A percentile compares a stretch with the other conserved stretches of the same genome.
Conservation (phyloP, 192 early-diverging fungal species). For the Phycomyces blakesleeanus region DNA sequence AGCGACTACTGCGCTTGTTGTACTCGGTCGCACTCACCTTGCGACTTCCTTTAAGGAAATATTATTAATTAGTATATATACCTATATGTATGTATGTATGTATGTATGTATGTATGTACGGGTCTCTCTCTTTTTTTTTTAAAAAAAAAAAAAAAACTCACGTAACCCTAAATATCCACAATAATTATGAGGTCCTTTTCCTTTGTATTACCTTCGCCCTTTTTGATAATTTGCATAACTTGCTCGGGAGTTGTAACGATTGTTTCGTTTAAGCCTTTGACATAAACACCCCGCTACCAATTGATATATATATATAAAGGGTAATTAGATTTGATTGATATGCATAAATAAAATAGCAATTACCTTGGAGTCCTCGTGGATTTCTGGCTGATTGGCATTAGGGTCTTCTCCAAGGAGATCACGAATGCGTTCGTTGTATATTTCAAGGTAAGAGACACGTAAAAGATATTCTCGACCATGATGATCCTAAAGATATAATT, state of each 20-base stretch:
- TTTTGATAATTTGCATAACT: constrained; percentile 71
- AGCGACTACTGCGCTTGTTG: constrained; percentile 88
- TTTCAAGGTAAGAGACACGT: constrained; percentile 94
- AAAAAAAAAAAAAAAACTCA: no score
- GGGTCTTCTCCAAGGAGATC: constrained; percentile 84
- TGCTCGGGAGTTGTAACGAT: constrained; percentile 67
- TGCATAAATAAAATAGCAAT: background rate
- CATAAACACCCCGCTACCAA: constrained; percentile 76
- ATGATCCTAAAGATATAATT: constrained; percentile 2
- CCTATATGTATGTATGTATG: no score
- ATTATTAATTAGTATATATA: background rate
- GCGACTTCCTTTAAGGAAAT: constrained; percentile 49
- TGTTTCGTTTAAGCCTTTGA: constrained; percentile 65
- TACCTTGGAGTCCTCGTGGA: constrained; percentile 63
- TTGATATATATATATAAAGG: no score
- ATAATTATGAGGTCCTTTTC: no score
- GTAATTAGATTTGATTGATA: no score
- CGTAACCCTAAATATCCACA: no score
- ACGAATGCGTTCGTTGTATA: constrained; percentile 92
- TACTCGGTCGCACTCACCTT: constrained; percentile 88
- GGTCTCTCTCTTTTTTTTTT: no score
- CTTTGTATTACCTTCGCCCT: constrained; percentile 61
- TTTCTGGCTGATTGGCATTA: constrained; percentile 68
- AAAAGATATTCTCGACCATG: constrained; percentile 73
- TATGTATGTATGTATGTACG: no score